Evolutionary conservation across 345 rosid species (phyloP).

Genomic region (Populus euphratica): DNA sequence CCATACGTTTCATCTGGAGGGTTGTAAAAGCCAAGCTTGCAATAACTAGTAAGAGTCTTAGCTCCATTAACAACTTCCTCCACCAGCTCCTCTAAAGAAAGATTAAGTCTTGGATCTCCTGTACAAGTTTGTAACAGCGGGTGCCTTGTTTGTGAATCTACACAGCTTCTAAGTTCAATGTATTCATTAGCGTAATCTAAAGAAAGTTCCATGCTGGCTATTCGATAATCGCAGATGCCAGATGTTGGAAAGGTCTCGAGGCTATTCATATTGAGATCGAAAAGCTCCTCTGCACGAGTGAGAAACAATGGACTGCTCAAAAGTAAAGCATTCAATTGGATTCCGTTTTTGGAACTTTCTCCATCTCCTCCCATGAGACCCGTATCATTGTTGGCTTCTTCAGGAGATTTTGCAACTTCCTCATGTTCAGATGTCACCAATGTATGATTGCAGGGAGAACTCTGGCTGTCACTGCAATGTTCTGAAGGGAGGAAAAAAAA

Average conservation of each 20-base stretch:
- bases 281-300: conserved; percentile 45
- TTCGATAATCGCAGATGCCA: conserved; percentile 3
- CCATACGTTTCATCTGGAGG: conserved; percentile 30
- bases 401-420: neutral
- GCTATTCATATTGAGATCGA: conserved; percentile 32
- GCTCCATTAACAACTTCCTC: conserved; percentile 51
- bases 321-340: conserved; percentile 39
- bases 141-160: conserved; percentile 28
- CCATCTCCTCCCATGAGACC: neutral
- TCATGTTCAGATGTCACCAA: conserved; percentile 14
- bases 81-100: conserved; percentile 50
- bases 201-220: conserved; percentile 37
- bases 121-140: conserved; percentile 19
- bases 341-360: conserved; percentile 21
- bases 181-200: conserved; percentile 68
- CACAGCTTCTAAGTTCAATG: conserved; percentile 43
- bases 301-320: conserved; percentile 44
- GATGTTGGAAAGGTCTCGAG: conserved; percentile 13
- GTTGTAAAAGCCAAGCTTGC: conserved; percentile 23
- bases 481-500: conserved; percentile 27
- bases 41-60: conserved; percentile 42
- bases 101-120: conserved; percentile 22
- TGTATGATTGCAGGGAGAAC: conserved; percentile 20
- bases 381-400: conserved; percentile 13
- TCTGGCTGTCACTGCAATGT: conserved; percentile 28